Evolutionary conservation across 768 basidiomycete species (phyloP), one percentile per base, ranked within the genome.

Genomic region (Hydnomerulius pinastri): DNA sequence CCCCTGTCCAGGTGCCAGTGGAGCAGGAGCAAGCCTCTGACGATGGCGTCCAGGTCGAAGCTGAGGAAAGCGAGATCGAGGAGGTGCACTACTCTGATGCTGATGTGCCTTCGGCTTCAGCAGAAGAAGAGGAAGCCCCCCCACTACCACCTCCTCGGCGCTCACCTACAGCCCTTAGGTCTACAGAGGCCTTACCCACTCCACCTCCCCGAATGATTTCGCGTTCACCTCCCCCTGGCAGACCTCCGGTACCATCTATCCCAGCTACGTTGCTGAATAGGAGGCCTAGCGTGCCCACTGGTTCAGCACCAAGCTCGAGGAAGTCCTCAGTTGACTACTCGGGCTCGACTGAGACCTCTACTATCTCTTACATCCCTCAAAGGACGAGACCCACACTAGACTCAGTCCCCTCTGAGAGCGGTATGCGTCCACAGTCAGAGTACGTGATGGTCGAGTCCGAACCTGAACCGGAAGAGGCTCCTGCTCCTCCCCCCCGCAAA

Each of bases 11-110:
- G 4, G 30, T 37, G 5, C 13, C 56, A 15, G 10, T 43, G 1
- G 43, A 49, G 29, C 56, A 28, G 30, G 54, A 29, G 20, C 53
- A 56, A 17, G 32, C 70, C 27, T 80, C 81, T 4, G 82, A 84
- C 17, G 86, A 88, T 38, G 79, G 79, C 9, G 83, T 83, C 20
- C 75, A 76, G 30, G 80, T 83, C 21, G 87, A 88, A 50, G 80
- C 77, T 6, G 86, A 87, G 59, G 86, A 88, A 58, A 87, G 85
- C 53, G 86, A 88, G 61, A 71, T 82, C 12, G 87, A 89, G 56
- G 86, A 88, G 55, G 79, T 85, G 8, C 72, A 68, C 8, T 74
- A 83, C 51, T 80, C 82, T 29, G 83, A 86, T 54, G 77, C 72
- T 8, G 67, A 63, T 20, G 64, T 55, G 6, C 68, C 70, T 43